A percentile compares a stretch with the other conserved stretches of the same genome.
phyloP scores from a whole-genome alignment of 345 rosid genomes.

The Kernera saxatilis region DNA sequence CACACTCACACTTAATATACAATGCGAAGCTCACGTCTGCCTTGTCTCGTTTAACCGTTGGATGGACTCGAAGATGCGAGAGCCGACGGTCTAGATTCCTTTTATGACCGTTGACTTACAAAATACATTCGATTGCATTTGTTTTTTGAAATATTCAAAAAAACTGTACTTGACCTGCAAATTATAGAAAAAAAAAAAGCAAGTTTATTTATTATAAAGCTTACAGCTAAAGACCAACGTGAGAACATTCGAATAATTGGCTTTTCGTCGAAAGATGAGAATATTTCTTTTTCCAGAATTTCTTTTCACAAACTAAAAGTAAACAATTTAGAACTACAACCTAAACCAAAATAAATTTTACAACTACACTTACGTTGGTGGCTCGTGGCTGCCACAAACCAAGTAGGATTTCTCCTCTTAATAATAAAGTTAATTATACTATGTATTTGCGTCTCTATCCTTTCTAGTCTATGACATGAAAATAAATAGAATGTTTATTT shows the following conservation, averaged over 20 bases:
- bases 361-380: too few species aligned
- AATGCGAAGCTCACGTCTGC: neutral
- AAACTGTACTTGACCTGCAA: neutral
- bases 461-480: neutral
- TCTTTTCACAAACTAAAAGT: neutral
- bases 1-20: slow-evolving; percentile 13
- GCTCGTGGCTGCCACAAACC: neutral
- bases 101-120: neutral
- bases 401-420: neutral
- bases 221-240: slow-evolving; percentile 5
- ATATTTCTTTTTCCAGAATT: neutral
- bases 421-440: neutral
- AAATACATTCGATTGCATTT: neutral
- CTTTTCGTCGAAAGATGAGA: slow-evolving; percentile 16
- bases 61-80: neutral
- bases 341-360: too few species aligned
- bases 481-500: neutral
- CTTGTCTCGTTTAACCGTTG: slow-evolving; percentile 1
- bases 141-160: neutral
- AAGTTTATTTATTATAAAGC: neutral
- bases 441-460: neutral
- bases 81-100: neutral
- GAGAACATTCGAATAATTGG: slow-evolving; percentile 29
- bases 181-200: neutral
- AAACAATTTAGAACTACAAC: too few species aligned